Percentiles rank a stretch among this genome's conserved stretches.
Evolutionary conservation across 169 alveolate species (phyloP).

Genomic region (Cryptosporidium meleagridis): DNA sequence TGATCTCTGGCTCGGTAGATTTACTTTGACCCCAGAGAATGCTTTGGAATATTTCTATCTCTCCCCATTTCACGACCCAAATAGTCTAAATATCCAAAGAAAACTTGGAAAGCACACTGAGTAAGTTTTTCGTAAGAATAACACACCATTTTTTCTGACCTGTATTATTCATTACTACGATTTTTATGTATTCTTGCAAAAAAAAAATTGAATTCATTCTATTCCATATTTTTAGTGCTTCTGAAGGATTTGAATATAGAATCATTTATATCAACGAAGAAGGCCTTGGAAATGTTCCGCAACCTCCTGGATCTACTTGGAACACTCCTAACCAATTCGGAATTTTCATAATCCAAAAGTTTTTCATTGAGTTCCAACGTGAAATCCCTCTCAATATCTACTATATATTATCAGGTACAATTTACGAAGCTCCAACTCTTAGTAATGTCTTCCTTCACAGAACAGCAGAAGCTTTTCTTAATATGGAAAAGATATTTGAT

Average conservation of each 20-base stretch:
- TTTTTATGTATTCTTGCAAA: neutral
- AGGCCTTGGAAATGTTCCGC: conserved; percentile 52
- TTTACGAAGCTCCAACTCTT: conserved; percentile 67
- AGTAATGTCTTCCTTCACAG: conserved; percentile 61
- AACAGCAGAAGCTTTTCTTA: conserved; percentile 57
- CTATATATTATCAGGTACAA: conserved; percentile 63
- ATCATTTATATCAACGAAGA: conserved; percentile 54
- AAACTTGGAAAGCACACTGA: conserved; percentile 26
- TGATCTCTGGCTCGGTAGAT: conserved; percentile 67
- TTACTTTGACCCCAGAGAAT: conserved; percentile 33
- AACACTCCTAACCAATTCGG: conserved; percentile 70
- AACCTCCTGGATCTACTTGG: conserved; percentile 74
- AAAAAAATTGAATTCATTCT: neutral
- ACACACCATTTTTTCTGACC: neutral
- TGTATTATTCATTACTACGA: neutral
- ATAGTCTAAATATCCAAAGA: conserved; percentile 55
- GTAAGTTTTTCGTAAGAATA: conserved; percentile 18
- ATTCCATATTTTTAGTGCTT: neutral
- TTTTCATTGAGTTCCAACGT: conserved; percentile 54
- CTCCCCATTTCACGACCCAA: conserved; percentile 68
- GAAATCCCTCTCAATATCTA: conserved; percentile 60
- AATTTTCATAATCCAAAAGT: conserved; percentile 58
- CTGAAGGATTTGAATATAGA: conserved; percentile 65
- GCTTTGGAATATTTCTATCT: conserved; percentile 54
- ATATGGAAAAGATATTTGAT: conserved; percentile 54